Percentiles rank a stretch among this genome's conserved stretches.
Evolutionary conservation across 371 early-diverging fungal species (phyloP).

Genomic region (Zychaea mexicana): DNA sequence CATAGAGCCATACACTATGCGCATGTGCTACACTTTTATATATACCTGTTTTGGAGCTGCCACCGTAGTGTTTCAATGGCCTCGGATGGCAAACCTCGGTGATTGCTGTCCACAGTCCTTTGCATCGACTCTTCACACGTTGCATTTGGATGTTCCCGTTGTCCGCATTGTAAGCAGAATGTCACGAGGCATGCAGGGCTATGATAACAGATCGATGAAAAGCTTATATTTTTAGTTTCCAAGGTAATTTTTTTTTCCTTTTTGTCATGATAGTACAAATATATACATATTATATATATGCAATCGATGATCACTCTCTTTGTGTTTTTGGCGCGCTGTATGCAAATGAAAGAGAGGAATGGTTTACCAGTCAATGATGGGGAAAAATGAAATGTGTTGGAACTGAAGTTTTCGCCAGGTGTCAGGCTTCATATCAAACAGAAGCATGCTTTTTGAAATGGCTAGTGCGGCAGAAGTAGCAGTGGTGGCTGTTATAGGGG

Average conservation of each 20-base stretch:
- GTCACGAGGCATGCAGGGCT: conserved; percentile 33
- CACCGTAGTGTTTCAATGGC: conserved; percentile 48
- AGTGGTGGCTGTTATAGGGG: too few relatives aligned
- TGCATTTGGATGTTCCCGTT: conserved; percentile 43
- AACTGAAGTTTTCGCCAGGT: conserved; percentile 73
- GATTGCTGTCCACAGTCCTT: conserved; percentile 20
- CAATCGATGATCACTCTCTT: not conserved
- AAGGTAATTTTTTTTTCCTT: too few relatives aligned
- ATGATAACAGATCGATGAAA: not conserved
- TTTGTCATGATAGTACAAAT: conserved; percentile 37
- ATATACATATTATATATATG: conserved; percentile 33
- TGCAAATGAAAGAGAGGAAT: too few relatives aligned
- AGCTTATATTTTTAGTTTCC: too few relatives aligned
- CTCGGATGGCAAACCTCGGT: conserved; percentile 22
- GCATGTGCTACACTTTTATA: conserved; percentile 18
- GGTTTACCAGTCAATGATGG: conserved; percentile 57
- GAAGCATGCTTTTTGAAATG: conserved; percentile 47
- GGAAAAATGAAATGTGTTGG: conserved; percentile 60
- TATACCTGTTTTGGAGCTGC: conserved; percentile 42
- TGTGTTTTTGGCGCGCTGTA: too few relatives aligned
- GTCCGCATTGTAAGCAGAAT: conserved; percentile 65
- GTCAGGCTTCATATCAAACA: conserved; percentile 61
- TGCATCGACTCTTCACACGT: conserved; percentile 59
- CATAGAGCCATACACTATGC: not conserved
- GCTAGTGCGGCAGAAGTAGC: conserved; percentile 2